Evolutionary conservation across 495 filamentous ascomycete genomes (phyloP), one percentile per base, ranked within the genome.

Genomic region (Thozetella sp.): DNA sequence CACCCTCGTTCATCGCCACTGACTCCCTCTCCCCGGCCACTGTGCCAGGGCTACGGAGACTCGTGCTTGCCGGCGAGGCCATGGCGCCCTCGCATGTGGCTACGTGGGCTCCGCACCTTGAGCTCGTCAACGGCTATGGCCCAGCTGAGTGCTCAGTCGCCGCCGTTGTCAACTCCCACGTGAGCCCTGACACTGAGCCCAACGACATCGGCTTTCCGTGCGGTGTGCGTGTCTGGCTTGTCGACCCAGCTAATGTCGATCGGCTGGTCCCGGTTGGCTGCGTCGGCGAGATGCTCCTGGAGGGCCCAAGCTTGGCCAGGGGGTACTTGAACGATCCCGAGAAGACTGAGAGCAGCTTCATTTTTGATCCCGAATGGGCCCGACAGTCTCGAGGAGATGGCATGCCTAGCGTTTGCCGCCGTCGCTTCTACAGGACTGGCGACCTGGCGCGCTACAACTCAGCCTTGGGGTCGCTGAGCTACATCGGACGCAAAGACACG

Each of bases 231-330:
- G 52, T 43, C n/a, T 54, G 87, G 86, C 10, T 86, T 82, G 23
- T 91, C 80, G 67, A 88, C 88, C 55, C 76, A 85, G 25, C 71
- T 66, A 10, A 87, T 82, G 50, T 80, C 73, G 2, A 84, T 81
- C 13, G 74, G 1, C 83, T 88, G 10, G 86, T 88, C 2, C 71
- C 91, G 4, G 79, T 88, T 12, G 92, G 92, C 15, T 84, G 80
- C 9, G 74, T 91, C 40, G 92, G 92, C 9, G 92, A 96, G 68
- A 79, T 96, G n/a, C 88, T 88, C 64, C 78, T 94, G n/a, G 87
- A 86, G 26, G 90, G 91, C 0, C 70, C 77, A 0, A 51, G 62
- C 1, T 59, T 81, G 1, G 66, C 60, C 11, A 20, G 85, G 58
- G 90, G 90, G 2, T 94, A 94, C 60, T 77, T 92, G 51, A 93